Conservation (phyloP, 2,329 filamentous ascomycete genomes). For the Pseudodiploospora longispora region DNA sequence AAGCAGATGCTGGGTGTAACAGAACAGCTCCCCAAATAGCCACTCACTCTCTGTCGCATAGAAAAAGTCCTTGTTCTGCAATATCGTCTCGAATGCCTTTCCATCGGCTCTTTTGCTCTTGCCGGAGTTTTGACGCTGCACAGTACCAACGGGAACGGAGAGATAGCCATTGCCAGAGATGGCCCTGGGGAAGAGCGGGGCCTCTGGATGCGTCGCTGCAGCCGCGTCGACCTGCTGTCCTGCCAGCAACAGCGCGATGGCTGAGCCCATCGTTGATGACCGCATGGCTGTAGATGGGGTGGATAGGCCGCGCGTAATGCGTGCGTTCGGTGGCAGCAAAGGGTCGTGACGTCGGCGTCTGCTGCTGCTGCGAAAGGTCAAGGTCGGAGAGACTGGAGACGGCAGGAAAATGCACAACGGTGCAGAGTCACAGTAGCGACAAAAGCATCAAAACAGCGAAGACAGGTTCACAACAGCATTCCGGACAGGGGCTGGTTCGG, state of each 20-base stretch:
- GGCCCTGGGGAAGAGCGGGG: constrained; percentile 18
- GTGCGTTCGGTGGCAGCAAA: too few species aligned
- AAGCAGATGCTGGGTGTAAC: background rate
- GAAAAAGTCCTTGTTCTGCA: constrained; percentile 30
- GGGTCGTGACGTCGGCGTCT: too few species aligned
- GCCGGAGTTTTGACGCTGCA: constrained; percentile 13
- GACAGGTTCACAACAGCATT: too few species aligned
- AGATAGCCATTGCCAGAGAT: constrained; percentile 28
- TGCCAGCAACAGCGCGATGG: constrained; percentile 10
- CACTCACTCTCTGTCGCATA: constrained; percentile 30
- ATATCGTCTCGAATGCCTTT: constrained; percentile 20
- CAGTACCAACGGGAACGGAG: constrained; percentile 26
- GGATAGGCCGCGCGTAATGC: too few species aligned
- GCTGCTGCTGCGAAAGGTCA: too few species aligned
- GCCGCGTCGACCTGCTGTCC: constrained; percentile 3
- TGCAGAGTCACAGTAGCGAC: too few species aligned
- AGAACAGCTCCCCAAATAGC: too few species aligned
- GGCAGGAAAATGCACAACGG: too few species aligned
- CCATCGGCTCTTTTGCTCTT: constrained; percentile 16
- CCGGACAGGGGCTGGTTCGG: too few species aligned
- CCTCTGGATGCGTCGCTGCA: background rate
- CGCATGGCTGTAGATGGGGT: constrained; percentile 6
- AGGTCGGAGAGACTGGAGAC: too few species aligned
- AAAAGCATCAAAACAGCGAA: too few species aligned
- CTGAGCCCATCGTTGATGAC: constrained; percentile 4